Base-by-base conservation (phyloP, 1,139 yeast genomes). In the Saccharomyces hybrid region DNA sequence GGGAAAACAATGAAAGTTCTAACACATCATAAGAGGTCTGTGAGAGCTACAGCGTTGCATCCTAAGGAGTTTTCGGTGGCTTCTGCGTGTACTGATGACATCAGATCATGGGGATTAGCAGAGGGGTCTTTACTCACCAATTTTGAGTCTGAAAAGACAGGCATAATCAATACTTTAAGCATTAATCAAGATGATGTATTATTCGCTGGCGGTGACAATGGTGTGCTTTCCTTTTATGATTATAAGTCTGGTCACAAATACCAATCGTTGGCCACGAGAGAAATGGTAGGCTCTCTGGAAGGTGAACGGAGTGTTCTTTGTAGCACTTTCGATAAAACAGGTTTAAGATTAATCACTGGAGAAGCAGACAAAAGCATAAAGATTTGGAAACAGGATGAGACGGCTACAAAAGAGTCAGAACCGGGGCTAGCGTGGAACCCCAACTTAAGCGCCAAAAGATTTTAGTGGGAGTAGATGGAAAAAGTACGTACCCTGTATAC, bases 301-400 rank as follows among this genome's bases (percentile, higher is more conserved):
- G 75, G 84, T 46, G 90, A 84, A 60, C 75, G 81, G 29, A 87
- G 96, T 8, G 80, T 91, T 3, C 77, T 85, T 60, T 80, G 91
- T 9, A 80, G 91, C 47, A 69, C 82, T 1, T 90, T 89, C 69
- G 98, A 93, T 69, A 75, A 77, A 68, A 84, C 89, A 60, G 97
- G 98, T 0, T 70, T 84, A 61, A 78, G 97, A 47, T 72, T 93
- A 55, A 78, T 93, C 23, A 88, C 97, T 0, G 89, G 97, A 52
- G 96, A 88, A 64, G 85, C 90, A 9, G 99, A 93, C 70, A 91
- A 90, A 70, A 85, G 90, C 63, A 82, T 93, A 51, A 89, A 90
- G 68, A 75, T 93, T 1, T 93, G 97, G 97, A 81, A 78, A 51
- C 84, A 82, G 59, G 79, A 75, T 52, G 73, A 73, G 6, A 65